phyloP scores from a whole-genome alignment of 306 rosid species.

The Cucumis melo region DNA sequence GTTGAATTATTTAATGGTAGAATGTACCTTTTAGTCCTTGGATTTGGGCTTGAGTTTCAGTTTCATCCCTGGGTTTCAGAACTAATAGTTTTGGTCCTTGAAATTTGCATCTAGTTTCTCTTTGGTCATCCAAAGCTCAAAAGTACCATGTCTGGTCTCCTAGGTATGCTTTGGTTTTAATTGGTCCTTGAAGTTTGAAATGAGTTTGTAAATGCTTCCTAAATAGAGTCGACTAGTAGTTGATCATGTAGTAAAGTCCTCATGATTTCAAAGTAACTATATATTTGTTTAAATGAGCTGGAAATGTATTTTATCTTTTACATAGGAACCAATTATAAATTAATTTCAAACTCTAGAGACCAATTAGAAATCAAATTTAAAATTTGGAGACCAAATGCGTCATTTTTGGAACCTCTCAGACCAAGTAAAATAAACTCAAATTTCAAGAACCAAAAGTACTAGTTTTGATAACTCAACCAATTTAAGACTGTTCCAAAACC shows the following conservation, averaged over 20 bases:
- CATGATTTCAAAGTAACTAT: no score
- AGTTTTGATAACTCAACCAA: background rate
- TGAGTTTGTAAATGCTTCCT: background rate
- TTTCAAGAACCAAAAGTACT: background rate
- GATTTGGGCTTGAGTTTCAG: background rate
- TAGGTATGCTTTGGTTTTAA: background rate
- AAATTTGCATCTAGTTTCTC: background rate
- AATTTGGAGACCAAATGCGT: background rate
- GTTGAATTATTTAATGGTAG: background rate
- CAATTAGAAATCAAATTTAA: background rate
- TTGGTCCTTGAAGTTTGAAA: background rate
- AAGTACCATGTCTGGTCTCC: no score
- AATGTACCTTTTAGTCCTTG: no score
- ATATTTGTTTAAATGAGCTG: background rate
- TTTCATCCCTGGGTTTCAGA: no score
- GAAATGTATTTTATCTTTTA: no score
- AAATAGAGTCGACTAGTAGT: background rate
- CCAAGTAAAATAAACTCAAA: no score
- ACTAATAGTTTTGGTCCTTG: no score
- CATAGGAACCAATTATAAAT: background rate
- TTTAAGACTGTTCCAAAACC: no score
- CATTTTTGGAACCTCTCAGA: background rate
- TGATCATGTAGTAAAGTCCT: no score
- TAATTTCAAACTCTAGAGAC: background rate
- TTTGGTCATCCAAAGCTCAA: background rate